phyloP scores from a whole-genome alignment of 495 filamentous ascomycete genomes.

The Hypoxylon rickii region DNA sequence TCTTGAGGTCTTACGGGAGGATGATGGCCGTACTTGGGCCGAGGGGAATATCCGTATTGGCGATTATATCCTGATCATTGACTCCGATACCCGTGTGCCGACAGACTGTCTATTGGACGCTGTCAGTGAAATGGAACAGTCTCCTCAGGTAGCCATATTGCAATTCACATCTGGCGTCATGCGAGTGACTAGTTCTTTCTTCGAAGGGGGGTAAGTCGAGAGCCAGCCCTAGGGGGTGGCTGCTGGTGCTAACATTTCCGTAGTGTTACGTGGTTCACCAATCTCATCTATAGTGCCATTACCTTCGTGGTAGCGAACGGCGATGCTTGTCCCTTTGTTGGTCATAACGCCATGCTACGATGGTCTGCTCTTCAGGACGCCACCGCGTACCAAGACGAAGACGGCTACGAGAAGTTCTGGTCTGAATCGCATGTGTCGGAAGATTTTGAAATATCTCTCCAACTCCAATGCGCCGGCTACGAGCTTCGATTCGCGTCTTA shows the following conservation, averaged over 20 bases:
- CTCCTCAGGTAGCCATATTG: conserved; percentile 70
- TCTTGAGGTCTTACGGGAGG: conserved; percentile 57
- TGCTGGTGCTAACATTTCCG: conserved; percentile 1
- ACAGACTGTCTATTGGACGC: conserved; percentile 69
- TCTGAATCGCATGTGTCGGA: conserved; percentile 74
- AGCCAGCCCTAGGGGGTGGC: neutral
- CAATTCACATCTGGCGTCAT: conserved; percentile 73
- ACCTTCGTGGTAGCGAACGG: conserved; percentile 68
- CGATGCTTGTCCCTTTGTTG: conserved; percentile 70
- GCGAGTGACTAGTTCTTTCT: conserved; percentile 66
- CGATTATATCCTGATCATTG: conserved; percentile 70
- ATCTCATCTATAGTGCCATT: conserved; percentile 73
- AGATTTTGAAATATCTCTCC: conserved; percentile 76
- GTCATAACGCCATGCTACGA: conserved; percentile 72
- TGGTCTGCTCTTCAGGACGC: conserved; percentile 73
- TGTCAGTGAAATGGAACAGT: conserved; percentile 72
- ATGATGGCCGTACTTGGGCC: conserved; percentile 67
- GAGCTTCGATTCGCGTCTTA: conserved; percentile 67
- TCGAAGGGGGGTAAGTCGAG: conserved; percentile 57
- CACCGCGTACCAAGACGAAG: conserved; percentile 45
- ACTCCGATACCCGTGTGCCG: conserved; percentile 72
- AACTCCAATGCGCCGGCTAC: conserved; percentile 67
- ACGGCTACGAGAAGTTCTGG: conserved; percentile 68
- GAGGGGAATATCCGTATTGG: conserved; percentile 72
- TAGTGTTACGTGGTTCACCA: conserved; percentile 72